A percentile compares a stretch with the other conserved stretches of the same genome.
phyloP scores from a whole-genome alignment of 768 basidiomycete genomes.

The Chalciporus chontae region DNA sequence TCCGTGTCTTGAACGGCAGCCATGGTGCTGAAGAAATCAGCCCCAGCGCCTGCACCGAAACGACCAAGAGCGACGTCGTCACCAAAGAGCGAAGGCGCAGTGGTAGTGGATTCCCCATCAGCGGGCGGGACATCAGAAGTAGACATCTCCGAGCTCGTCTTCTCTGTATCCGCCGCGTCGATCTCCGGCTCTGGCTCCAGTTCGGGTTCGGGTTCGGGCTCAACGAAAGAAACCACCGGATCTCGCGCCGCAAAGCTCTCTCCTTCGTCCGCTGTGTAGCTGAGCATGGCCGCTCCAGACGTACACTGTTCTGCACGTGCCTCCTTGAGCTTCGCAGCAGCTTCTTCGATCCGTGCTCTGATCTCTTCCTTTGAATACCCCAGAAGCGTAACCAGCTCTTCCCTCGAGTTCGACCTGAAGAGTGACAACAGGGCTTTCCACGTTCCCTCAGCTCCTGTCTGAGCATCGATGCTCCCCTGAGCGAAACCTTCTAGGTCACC shows the following conservation, averaged over 20 bases:
- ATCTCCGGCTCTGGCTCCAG: conserved; percentile 30
- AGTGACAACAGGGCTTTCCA: conserved; percentile 90
- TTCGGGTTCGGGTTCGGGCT: conserved; percentile 53
- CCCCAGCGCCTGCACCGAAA: conserved; percentile 48
- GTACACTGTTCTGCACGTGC: conserved; percentile 24
- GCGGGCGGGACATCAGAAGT: conserved; percentile 62
- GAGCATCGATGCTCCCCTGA: conserved; percentile 42
- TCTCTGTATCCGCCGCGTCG: conserved; percentile 31
- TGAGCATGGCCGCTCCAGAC: conserved; percentile 27
- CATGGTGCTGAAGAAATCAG: conserved; percentile 89
- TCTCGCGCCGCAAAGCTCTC: conserved; percentile 52
- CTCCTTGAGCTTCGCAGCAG: conserved; percentile 69
- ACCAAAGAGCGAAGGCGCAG: conserved; percentile 83
- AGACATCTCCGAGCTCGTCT: conserved; percentile 65
- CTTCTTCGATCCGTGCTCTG: conserved; percentile 72
- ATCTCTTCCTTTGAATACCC: conserved; percentile 92
- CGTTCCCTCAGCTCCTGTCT: conserved; percentile 43
- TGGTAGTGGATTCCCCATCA: conserved; percentile 79
- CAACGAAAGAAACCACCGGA: conserved; percentile 81
- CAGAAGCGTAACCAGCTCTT: conserved; percentile 85
- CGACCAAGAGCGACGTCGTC: conserved; percentile 66
- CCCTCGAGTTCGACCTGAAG: conserved; percentile 85
- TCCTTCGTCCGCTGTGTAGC: conserved; percentile 37
- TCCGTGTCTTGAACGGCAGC: conserved; percentile 47
- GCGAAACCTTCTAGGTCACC: conserved; percentile 64